Evolutionary conservation across 2,329 filamentous ascomycete genomes (phyloP), one percentile per base, ranked within the genome.

Genomic region (Fusarium papillatum): DNA sequence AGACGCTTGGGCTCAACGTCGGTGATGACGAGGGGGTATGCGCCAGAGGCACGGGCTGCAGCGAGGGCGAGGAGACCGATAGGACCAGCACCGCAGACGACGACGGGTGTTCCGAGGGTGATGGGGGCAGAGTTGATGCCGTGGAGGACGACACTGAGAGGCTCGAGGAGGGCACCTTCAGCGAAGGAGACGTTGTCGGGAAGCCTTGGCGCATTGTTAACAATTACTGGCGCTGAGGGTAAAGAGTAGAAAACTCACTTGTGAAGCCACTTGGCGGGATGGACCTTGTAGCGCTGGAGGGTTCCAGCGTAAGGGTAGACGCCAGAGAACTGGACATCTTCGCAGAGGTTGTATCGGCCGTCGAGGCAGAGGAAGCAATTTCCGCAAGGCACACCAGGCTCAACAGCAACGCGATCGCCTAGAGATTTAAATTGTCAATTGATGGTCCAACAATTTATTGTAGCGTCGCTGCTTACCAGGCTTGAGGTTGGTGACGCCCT

Each of bases 321-420:
- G 24, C 91, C 91, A 0, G 90, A 85, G 76, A 93, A 93, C 59
- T 87, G 84, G 5, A 93, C 91, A 63, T 90, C 87, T 72, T 91
- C 88, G 78, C 92, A 93, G 8, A 93, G 88, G 76, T 93, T 93
- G 76, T 92, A 93, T 14, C 90, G 88, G 5, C 91, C 92, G 31
- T 88, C 87, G 62, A 82, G 82, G 79, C 92, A 93, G 22, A 91
- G 85, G 76, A 90, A 91, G 79, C 92, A 93, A 39, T 84, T 81
- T 14, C 86, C 87, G 78, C 93, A 94, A 0, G 92, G 90, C 1
- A 93, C 90, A 24, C 92, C 91, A 0, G 92, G 91, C 77, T 94
- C 92, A 19, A 94, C 83, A 5, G 92, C 92, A 13, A 94, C 91
- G 64, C 91, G 85, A 78, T 94, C 92, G 14, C 91, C 91, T 84